Evolutionary conservation across 305 asterid genomes (phyloP).

Genomic region (Fraxinus albicans): DNA sequence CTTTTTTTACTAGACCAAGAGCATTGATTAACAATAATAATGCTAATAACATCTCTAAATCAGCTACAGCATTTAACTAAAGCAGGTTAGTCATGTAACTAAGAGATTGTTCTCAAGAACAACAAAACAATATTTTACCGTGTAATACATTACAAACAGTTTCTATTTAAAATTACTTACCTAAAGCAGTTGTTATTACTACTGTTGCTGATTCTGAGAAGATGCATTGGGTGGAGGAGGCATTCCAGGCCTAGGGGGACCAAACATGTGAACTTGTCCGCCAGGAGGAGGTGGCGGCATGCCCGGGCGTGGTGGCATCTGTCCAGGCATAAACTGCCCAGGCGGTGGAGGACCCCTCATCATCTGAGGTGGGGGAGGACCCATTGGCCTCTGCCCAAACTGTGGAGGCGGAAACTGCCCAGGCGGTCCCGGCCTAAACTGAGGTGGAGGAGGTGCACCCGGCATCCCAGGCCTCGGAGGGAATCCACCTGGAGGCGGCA

Average conservation of each 20-base stretch:
- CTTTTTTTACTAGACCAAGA: not conserved
- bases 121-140: not conserved
- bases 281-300: conserved; percentile 75
- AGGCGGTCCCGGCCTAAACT: conserved; percentile 23
- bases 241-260: conserved; percentile 15
- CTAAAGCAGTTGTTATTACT: not conserved
- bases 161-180: not conserved
- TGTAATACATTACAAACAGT: not conserved
- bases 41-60: not conserved
- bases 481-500: conserved; percentile 41
- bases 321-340: conserved; percentile 44
- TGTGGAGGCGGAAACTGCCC: conserved; percentile 60
- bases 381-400: conserved; percentile 35
- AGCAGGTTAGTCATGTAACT: not conserved
- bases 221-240: conserved; percentile 16
- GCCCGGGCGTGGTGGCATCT: conserved; percentile 70
- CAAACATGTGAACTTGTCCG: conserved; percentile 57
- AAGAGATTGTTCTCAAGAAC: not conserved
- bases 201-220: conserved; percentile 1
- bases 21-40: not conserved
- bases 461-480: conserved; percentile 58
- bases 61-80: not conserved
- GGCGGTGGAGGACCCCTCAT: conserved; percentile 87
- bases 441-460: conserved; percentile 19
- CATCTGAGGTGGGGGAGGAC: conserved; percentile 56